Percentiles rank a stretch among this genome's conserved stretches.
These are phyloP conservation scores for Durusdinium trenchii DNA, from an alignment of 73 alveolate species.

Conservation along the genomic window DNA sequence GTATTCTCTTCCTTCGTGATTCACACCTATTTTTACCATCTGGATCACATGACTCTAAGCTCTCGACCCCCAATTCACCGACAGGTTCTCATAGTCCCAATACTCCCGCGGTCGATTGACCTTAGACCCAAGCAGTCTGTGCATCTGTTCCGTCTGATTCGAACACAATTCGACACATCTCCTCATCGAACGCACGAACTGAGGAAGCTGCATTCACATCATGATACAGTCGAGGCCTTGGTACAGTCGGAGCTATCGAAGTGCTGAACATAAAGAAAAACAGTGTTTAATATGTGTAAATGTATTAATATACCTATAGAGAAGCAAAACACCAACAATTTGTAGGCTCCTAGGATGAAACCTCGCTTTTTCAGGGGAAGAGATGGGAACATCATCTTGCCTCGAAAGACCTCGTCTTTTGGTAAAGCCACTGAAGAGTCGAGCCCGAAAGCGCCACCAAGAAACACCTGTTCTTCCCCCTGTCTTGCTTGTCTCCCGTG, in stretches of 20 bases:
- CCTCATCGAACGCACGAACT: background rate
- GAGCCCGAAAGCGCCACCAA: background rate
- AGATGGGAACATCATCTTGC: background rate
- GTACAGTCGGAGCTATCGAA: background rate
- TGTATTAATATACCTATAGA: background rate
- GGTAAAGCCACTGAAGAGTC: background rate
- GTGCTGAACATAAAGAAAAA: background rate
- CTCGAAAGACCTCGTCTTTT: background rate
- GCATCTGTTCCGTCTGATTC: background rate
- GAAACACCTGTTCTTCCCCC: too few species aligned
- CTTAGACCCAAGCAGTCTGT: background rate
- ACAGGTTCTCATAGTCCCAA: slow-evolving; percentile 97
- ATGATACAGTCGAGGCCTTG: slow-evolving; percentile 95
- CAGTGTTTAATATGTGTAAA: background rate
- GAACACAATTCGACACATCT: background rate
- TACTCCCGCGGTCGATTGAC: slow-evolving; percentile 97
- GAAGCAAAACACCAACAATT: too few species aligned
- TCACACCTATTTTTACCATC: background rate
- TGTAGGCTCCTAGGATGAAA: background rate
- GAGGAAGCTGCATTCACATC: slow-evolving; percentile 56
- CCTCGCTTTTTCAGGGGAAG: background rate
- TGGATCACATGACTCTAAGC: background rate
- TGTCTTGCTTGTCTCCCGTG: too few species aligned
- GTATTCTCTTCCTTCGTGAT: background rate
- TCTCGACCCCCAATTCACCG: slow-evolving; percentile 97